Base-by-base conservation (phyloP, 2,329 filamentous ascomycete species). In the Polytolypa hystricis region DNA sequence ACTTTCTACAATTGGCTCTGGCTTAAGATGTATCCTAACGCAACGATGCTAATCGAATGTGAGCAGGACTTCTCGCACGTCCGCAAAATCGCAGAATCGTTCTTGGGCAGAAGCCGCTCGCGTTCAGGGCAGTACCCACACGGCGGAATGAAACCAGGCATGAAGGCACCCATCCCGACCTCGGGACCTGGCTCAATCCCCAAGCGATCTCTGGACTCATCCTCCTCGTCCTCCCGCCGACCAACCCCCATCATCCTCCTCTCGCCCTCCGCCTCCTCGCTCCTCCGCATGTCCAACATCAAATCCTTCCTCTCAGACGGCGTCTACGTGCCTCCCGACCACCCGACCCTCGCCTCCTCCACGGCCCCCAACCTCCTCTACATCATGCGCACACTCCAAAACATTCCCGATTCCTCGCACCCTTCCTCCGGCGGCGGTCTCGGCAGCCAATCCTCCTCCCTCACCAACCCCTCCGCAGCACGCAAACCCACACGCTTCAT, bases 211-310 rank as follows among this genome's bases (percentile, higher is more conserved):
- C 50, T 46, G 50, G 38, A 25, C 40, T 35, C 45, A 65, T 74
- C 40, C 71, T 73, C 25, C 71, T 30, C 44, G 29, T 47, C 50
- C 31, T 61, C 60, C 31, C 70, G 74, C 35, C 65, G 71, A 23
- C 67, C 69, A 26, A 72, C 94, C 56, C 91, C 91, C 33, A 98
- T 98, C 62, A 95, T 98, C 57, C 79, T 98, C 18, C 79, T 98
- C 42, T 96, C 91, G 0, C 91, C 91, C 1, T 96, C 89, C 1
- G 91, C 89, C 8, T 95, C 89, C 2, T 93, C 87, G 2, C 77
- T 96, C 33, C 78, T 98, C 25, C 86, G 89, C 57, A 85, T 96
- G 75, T 83, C 84, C 36, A 98, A 98, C 58, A 85, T 93, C 61
- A 93, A 93, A 55, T 79, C 83, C 19, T 96, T 98, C 70, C 81